Evolutionary conservation across 1,284 basidiomycete species (phyloP).

Genomic region (Fomitopsis betulina): DNA sequence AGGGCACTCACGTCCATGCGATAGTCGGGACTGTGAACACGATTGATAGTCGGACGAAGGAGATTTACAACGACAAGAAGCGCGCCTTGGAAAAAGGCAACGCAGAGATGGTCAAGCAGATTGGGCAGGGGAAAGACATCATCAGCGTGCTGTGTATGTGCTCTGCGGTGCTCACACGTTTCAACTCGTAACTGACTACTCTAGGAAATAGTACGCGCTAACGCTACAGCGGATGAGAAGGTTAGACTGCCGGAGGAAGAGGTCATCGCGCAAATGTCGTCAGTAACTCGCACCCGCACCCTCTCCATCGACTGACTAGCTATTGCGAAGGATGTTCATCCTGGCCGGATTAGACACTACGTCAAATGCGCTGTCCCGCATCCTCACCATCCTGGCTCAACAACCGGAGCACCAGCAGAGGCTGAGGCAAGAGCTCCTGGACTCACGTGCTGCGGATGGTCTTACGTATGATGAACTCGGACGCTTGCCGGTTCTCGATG

Average conservation of each 20-base stretch:
- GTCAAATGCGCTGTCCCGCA: conserved; percentile 1
- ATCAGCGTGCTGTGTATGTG: conserved; percentile 19
- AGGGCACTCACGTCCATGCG: conserved; percentile 8
- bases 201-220: conserved; percentile 10
- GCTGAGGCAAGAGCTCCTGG: conserved; percentile 2
- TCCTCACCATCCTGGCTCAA: conserved; percentile 1
- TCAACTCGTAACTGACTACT: not conserved
- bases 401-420: conserved; percentile 7
- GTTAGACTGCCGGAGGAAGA: conserved; percentile 15
- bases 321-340: not conserved
- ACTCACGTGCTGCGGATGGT: conserved; percentile 1
- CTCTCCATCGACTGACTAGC: not conserved
- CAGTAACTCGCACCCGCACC: not conserved
- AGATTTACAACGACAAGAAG: conserved; percentile 16
- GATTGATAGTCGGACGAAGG: conserved; percentile 6
- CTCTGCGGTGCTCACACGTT: conserved; percentile 12
- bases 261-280: conserved; percentile 17
- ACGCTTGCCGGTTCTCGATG: conserved; percentile 14
- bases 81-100: conserved; percentile 15
- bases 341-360: conserved; percentile 3
- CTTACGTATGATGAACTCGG: conserved; percentile 14
- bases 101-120: conserved; percentile 9
- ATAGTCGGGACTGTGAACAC: conserved; percentile 14
- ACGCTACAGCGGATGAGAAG: conserved; percentile 8
- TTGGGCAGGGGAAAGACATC: conserved; percentile 24